phyloP scores from a whole-genome alignment of 2,329 filamentous ascomycete genomes.

The Phialocephala subalpina region DNA sequence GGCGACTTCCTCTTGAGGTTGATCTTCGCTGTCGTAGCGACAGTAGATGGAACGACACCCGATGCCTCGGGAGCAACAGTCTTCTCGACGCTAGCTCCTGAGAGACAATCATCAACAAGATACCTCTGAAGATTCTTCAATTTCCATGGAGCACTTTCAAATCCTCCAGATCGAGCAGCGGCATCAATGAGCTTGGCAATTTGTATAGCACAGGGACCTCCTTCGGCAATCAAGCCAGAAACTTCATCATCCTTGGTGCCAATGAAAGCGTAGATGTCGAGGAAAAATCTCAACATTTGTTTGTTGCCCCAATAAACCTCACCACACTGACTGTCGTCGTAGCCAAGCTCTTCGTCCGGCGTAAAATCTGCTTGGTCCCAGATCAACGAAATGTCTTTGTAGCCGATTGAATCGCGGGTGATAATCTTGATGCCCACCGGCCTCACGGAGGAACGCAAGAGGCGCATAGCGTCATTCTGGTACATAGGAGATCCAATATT shows the following conservation, averaged over 20 bases:
- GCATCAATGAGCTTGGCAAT: not conserved
- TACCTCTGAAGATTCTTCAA: not conserved
- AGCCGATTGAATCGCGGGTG: too few species aligned
- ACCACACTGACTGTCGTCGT: not conserved
- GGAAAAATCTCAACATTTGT: conserved; percentile 19
- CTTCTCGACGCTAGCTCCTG: not conserved
- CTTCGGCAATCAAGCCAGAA: not conserved
- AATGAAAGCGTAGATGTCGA: conserved; percentile 14
- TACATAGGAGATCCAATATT: not conserved
- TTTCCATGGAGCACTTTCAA: not conserved
- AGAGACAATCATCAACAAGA: not conserved
- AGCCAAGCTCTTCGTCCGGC: not conserved
- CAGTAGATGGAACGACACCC: not conserved
- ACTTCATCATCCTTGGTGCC: not conserved
- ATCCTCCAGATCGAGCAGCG: not conserved
- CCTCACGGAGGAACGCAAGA: not conserved
- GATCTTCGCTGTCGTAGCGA: not conserved
- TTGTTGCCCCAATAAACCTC: conserved; percentile 17
- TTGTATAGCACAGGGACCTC: not conserved
- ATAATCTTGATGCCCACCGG: too few species aligned
- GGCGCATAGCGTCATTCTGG: not conserved
- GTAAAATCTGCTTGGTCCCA: conserved; percentile 4
- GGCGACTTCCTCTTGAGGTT: not conserved
- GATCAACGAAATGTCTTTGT: not conserved
- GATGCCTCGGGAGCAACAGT: not conserved